Percentiles rank a stretch among this genome's conserved stretches.
Conservation (phyloP, 257 asterid genomes). For the Anisodus tanguticus region DNA sequence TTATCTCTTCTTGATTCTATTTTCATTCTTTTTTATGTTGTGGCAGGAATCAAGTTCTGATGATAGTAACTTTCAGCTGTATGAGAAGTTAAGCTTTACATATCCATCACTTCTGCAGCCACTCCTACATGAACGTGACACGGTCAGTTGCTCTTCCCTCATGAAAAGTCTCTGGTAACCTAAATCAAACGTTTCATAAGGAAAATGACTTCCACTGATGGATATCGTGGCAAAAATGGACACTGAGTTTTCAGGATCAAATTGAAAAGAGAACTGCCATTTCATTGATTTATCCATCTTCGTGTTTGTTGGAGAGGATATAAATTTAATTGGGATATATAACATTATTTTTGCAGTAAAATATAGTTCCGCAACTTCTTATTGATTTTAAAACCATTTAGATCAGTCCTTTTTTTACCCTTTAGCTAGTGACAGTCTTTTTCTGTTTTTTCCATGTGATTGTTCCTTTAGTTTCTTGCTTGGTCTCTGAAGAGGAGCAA, state of each 20-base stretch:
- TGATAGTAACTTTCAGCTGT: constrained; percentile 62
- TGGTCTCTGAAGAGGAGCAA: constrained; percentile 98
- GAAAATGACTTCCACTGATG: background rate
- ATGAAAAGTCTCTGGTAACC: background rate
- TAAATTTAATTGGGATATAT: background rate
- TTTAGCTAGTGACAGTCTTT: background rate
- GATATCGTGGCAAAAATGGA: constrained; percentile 13
- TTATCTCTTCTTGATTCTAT: background rate
- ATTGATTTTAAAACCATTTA: background rate
- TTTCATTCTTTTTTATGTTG: background rate
- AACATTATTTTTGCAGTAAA: background rate
- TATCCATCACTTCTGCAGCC: constrained; percentile 85
- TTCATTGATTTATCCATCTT: background rate
- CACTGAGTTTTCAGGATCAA: background rate
- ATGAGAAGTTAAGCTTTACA: constrained; percentile 70
- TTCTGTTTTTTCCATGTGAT: background rate
- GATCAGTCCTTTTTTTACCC: background rate
- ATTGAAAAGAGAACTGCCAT: background rate
- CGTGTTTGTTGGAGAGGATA: background rate
- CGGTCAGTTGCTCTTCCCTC: constrained; percentile 49
- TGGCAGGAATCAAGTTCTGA: constrained; percentile 53
- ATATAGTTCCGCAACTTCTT: background rate
- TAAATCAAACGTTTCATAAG: background rate
- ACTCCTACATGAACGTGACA: constrained; percentile 84
- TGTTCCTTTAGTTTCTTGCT: constrained; percentile 59